Percentiles rank a stretch among this genome's conserved stretches.
Conservation (phyloP, 2,329 filamentous ascomycete species). For the Colletotrichum shisoi region DNA sequence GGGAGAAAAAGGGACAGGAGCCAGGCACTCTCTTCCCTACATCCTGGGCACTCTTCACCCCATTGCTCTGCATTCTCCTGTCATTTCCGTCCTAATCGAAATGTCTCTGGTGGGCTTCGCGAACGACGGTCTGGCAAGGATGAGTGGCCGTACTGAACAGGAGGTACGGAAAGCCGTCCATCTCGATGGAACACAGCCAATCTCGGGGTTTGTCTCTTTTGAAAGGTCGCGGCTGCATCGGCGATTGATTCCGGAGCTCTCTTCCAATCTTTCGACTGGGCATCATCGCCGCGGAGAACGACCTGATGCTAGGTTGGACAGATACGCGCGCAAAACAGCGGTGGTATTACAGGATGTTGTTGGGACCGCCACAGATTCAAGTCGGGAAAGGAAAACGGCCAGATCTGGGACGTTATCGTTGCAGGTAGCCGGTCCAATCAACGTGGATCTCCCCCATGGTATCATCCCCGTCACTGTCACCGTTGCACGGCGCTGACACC, state of each 20-base stretch:
- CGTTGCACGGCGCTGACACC: not conserved
- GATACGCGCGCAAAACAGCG: not conserved
- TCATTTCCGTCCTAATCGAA: constrained; percentile 20
- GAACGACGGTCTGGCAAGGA: not conserved
- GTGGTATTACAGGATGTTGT: not conserved
- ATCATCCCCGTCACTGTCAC: not conserved
- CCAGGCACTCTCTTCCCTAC: not conserved
- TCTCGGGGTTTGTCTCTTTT: constrained; percentile 6
- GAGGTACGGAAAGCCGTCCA: not conserved
- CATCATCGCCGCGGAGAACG: not conserved
- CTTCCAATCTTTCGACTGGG: not conserved
- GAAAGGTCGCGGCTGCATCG: not conserved
- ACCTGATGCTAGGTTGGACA: not conserved
- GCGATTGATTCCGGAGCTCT: not conserved
- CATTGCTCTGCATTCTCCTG: constrained; percentile 4
- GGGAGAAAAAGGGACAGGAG: constrained; percentile 35
- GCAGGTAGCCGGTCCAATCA: constrained; percentile 6
- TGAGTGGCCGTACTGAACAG: constrained; percentile 3
- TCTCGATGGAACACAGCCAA: constrained; percentile 2
- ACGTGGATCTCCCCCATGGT: not conserved
- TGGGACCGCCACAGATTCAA: not conserved
- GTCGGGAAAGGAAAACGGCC: not conserved
- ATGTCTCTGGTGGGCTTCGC: constrained; percentile 19
- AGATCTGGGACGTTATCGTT: not conserved
- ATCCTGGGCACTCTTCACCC: constrained; percentile 14